Evolutionary conservation across 768 basidiomycete species (phyloP), one percentile per base, ranked within the genome.

Genomic region (Lyophyllum semitale): DNA sequence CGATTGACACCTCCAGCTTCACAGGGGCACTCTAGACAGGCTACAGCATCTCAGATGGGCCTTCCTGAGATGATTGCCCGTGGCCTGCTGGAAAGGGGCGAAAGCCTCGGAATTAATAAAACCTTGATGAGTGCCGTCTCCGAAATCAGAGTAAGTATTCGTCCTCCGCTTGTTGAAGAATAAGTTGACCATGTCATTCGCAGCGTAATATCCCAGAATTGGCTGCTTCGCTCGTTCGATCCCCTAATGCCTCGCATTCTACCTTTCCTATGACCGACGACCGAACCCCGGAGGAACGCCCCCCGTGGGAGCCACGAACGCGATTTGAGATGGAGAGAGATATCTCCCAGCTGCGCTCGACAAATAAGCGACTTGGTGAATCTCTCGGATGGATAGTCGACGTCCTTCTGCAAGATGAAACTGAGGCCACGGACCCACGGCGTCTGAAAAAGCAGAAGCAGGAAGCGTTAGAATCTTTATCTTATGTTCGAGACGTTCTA

Each of bases 131-230:
- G 80, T 66, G 91, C 91, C 0, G 87, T 93, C 2, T 82, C 86
- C 5, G 91, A 91, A 68, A 71, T 89, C 37, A 85, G 82, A 71
- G 94, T 91, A 61, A 63, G 81, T 64, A 27, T 13, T 51, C 17
- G 29, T 12, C 26, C 23, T 38, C 17, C n/a, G 25, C 12, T 23
- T 26, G 7, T 38, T 17, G 18, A 4, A 9, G 22, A 11, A 43
- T 45, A n/a, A n/a, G n/a, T 35, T 3, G 20, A 41, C 17, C 25
- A 13, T 22, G 8, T 45, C 4, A 4, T 7, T 30, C 42, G 18
- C 58, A 93, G 92, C 86, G 84, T 51, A 95, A 93, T 68, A 82
- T 96, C 12, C 93, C 94, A 2, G 94, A 96, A 60, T 64, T 95
- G n/a, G 77, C 88, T 11, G 80, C 82, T 8, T 84, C 85, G 12